Conservation (phyloP, 345 rosid genomes). For the Hevea brasiliensis region DNA sequence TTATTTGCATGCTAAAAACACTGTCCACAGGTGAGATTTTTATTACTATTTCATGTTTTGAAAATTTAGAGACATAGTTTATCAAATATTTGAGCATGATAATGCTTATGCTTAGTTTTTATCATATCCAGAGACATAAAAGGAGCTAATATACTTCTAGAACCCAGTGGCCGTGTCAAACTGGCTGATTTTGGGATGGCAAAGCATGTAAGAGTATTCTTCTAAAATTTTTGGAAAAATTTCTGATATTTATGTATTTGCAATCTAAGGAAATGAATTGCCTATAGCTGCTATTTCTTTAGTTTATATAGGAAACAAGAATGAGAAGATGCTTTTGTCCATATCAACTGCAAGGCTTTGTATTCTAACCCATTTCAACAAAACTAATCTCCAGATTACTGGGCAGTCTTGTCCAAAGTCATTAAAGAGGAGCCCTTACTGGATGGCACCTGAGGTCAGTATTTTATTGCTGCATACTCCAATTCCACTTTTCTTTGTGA, state of each 20-base stretch:
- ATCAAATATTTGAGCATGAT: not conserved
- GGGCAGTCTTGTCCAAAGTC: conserved; percentile 80
- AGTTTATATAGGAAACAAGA: not conserved
- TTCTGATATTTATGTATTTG: not conserved
- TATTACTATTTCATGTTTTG: not conserved
- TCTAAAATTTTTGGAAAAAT: conserved; percentile 8
- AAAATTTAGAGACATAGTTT: not conserved
- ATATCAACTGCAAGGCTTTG: not conserved
- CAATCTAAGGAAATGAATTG: not conserved
- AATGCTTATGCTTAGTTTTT: not conserved
- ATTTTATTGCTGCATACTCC: not conserved
- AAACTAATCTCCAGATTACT: conserved; percentile 49
- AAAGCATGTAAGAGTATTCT: conserved; percentile 60
- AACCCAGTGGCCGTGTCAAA: conserved; percentile 72
- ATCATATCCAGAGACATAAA: conserved; percentile 55
- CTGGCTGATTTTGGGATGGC: conserved; percentile 92
- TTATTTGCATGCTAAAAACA: conserved; percentile 60
- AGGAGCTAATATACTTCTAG: conserved; percentile 82
- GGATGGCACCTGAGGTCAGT: conserved; percentile 90
- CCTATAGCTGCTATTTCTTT: not conserved
- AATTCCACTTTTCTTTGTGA: not conserved
- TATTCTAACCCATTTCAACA: conserved; percentile 8
- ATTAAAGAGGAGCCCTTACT: conserved; percentile 80
- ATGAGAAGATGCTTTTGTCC: not conserved
- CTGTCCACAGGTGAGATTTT: conserved; percentile 61